A percentile compares a stretch with the other conserved stretches of the same genome.
These are phyloP conservation scores for Limonium bicolor DNA, from an alignment of 148 eudicot species.

Conservation along the genomic window DNA sequence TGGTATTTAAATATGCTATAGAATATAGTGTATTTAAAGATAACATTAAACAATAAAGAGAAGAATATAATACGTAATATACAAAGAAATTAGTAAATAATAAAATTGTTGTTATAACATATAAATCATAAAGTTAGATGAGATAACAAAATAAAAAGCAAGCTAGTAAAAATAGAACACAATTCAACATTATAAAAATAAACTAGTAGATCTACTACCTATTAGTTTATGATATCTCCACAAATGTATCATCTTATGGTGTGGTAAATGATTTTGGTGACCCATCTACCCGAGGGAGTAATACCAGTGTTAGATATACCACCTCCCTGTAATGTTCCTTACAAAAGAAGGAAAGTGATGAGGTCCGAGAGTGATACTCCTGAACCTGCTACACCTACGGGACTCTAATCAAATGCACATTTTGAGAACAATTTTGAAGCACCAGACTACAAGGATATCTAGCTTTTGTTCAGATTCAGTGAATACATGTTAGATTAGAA, in stretches of 20 bases:
- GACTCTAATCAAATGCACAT: constrained; percentile 23
- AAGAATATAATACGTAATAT: too few species aligned
- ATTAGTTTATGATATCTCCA: constrained; percentile 17
- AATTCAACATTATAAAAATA: too few species aligned
- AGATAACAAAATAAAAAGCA: too few species aligned
- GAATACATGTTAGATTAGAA: too few species aligned
- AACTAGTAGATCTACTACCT: too few species aligned
- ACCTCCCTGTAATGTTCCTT: constrained; percentile 53
- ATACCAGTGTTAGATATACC: constrained; percentile 33
- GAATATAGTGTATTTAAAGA: too few species aligned
- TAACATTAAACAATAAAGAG: too few species aligned
- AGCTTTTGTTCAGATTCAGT: constrained; percentile 62
- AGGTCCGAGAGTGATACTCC: constrained; percentile 20
- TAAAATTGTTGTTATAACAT: too few species aligned
- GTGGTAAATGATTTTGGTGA: constrained; percentile 16
- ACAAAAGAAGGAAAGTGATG: constrained; percentile 71
- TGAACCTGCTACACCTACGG: constrained; percentile 19
- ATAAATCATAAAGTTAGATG: too few species aligned
- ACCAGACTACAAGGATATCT: constrained; percentile 56
- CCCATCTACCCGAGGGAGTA: constrained; percentile 14
- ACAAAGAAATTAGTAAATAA: too few species aligned
- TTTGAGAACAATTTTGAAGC: constrained; percentile 49
- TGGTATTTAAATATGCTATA: too few species aligned
- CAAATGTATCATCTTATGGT: constrained; percentile 25
- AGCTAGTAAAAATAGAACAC: too few species aligned